Percentiles rank a stretch among this genome's conserved stretches.
These are phyloP conservation scores for Hibiscus tridactylites DNA, from an alignment of 345 rosid species.

Conservation along the genomic window DNA sequence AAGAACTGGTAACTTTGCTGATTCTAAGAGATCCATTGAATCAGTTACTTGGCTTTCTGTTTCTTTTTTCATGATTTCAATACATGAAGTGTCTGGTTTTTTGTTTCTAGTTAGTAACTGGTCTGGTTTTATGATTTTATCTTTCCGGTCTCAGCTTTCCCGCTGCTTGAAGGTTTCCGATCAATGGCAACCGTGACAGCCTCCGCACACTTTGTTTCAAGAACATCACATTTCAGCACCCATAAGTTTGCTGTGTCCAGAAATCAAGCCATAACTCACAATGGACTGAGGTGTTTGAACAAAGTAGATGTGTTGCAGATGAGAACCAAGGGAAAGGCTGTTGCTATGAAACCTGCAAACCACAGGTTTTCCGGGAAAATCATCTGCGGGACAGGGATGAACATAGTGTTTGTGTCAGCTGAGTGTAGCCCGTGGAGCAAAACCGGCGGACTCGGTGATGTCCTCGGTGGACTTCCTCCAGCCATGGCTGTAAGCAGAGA, in stretches of 20 bases:
- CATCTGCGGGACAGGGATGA: conserved; percentile 48
- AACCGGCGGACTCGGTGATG: conserved; percentile 96
- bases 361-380: conserved; percentile 23
- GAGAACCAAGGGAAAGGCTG: conserved; percentile 21
- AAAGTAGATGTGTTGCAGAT: conserved; percentile 32
- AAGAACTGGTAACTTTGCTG: background rate
- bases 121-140: background rate
- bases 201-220: conserved; percentile 32
- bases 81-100: background rate
- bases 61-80: too few species aligned
- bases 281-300: conserved; percentile 51
- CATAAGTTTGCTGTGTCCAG: conserved; percentile 22
- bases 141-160: background rate
- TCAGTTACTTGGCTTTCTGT: background rate
- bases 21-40: background rate
- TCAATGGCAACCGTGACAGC: conserved; percentile 45
- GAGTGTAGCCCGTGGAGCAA: conserved; percentile 90
- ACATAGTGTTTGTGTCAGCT: conserved; percentile 45
- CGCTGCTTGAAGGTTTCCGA: background rate
- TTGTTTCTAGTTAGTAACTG: background rate
- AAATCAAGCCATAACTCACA: conserved; percentile 32
- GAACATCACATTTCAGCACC: conserved; percentile 24
- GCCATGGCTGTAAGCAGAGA: conserved; percentile 55
- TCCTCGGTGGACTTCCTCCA: conserved; percentile 80
- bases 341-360: conserved; percentile 16